phyloP scores from a whole-genome alignment of 192 early-diverging fungal genomes.

The Coemansia brasiliensis region DNA sequence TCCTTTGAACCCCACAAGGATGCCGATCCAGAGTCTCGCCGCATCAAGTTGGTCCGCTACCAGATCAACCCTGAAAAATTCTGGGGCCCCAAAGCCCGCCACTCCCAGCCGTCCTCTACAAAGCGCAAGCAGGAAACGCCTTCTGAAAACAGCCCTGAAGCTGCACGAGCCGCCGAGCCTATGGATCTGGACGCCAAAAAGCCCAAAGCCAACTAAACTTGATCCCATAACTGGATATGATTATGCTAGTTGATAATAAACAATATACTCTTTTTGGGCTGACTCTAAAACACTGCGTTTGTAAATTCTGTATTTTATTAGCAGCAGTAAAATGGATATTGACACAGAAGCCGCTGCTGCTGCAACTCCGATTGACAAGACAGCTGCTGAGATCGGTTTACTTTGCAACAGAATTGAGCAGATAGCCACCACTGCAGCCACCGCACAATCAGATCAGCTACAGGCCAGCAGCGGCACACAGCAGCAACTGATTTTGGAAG shows the following conservation, averaged over 20 bases:
- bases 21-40: constrained; percentile 72
- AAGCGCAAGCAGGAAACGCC: constrained; percentile 37
- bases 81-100: constrained; percentile 95
- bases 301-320: not conserved
- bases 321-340: constrained; percentile 7
- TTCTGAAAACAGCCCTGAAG: not conserved
- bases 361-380: constrained; percentile 3
- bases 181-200: constrained; percentile 21
- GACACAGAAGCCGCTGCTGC: not conserved
- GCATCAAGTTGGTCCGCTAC: constrained; percentile 84
- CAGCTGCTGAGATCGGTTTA: constrained; percentile 19
- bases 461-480: constrained; percentile 4
- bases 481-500: constrained; percentile 14
- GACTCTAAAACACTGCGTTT: not conserved
- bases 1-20: constrained; percentile 76
- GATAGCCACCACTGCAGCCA: constrained; percentile 13
- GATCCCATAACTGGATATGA: not conserved
- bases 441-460: constrained; percentile 2
- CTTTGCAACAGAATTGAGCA: constrained; percentile 34
- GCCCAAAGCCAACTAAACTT: constrained; percentile 19
- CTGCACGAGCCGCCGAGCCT: constrained; percentile 7
- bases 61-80: constrained; percentile 93
- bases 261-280: too few species aligned
- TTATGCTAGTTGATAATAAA: not conserved
- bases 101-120: constrained; percentile 29